Evolutionary conservation across 2,329 filamentous ascomycete genomes (phyloP).

Genomic region (Penicillium aurantiogriseum): DNA sequence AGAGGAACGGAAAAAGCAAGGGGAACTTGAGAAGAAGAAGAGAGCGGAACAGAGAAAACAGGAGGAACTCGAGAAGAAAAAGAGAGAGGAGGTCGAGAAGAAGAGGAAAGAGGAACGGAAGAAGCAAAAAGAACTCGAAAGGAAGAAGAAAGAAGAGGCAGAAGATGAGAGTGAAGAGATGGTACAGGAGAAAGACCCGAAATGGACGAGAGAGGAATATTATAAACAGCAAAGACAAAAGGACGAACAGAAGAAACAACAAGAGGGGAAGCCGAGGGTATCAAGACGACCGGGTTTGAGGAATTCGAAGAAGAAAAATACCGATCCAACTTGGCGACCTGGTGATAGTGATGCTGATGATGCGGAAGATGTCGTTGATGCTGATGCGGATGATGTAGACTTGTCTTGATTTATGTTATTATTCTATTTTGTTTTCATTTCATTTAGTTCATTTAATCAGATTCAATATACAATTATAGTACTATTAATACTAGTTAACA

Average conservation of each 20-base stretch:
- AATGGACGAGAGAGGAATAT: background rate
- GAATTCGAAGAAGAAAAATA: background rate
- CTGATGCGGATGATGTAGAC: background rate
- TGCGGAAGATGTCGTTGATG: background rate
- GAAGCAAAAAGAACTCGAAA: background rate
- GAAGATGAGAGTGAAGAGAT: background rate
- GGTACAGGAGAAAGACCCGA: background rate
- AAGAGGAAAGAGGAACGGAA: background rate
- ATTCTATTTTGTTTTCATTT: too few relatives aligned
- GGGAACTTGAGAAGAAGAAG: too few relatives aligned
- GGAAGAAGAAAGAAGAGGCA: background rate
- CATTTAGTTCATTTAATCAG: too few relatives aligned
- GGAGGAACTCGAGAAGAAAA: background rate
- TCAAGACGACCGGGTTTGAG: background rate
- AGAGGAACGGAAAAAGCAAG: too few relatives aligned
- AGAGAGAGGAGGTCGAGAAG: background rate
- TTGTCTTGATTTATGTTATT: background rate
- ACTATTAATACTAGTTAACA: constrained; percentile 7
- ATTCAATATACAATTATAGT: background rate
- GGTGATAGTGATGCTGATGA: background rate
- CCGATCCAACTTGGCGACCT: constrained; percentile 6
- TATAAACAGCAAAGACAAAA: background rate
- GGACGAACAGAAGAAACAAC: background rate
- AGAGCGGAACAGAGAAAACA: background rate
- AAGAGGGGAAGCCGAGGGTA: background rate